Base-by-base conservation (phyloP, 768 basidiomycete species). In the Suillus brevipes region DNA sequence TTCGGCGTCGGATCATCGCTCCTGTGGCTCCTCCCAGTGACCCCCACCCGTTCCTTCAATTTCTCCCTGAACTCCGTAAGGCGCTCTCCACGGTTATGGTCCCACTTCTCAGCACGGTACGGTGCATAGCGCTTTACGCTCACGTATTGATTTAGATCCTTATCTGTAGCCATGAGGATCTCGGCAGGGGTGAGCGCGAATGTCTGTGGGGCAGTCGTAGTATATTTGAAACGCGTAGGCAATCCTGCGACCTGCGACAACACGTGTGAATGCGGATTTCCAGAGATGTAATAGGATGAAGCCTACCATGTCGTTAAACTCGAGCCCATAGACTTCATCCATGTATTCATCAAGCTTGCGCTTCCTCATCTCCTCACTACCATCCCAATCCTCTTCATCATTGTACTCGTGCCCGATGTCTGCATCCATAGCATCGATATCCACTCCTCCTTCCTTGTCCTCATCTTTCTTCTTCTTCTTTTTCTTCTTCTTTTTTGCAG, bases 261-360 rank as follows among this genome's bases (percentile, higher is more conserved):
- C n/a, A 34, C 25, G 53, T 16, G 28, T 59, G 10, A 60, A 37
- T 42, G 6, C 12, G 7, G 23, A 28, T 36, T 8, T 23, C 3
- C n/a, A 10, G 16, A 6, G 12, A 53, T 45, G n/a, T 37, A 58
- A 45, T 7, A 49, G 6, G 52, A 28, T 37, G 4, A 52, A 36
- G 81, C 89, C 71, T 66, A 95, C 96, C 81, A 98, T 86, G 71
- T 97, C 96, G 75, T 98, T 98, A 80, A 98, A 97, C 66, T 98
- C 97, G 20, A 99, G 82, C 42, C 83, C 89, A 74, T 95, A 90
- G 49, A 99, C 81, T 75, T 95, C 92, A 66, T 95, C 91, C 91
- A 98, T 91, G 71, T 96, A 94, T 72, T 93, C 83, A 62, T 96
- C 87, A 65, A 95, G 75, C 71, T 90, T 90, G 60, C 83, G 81